These are phyloP conservation scores for Aegilops sharonensis DNA, from an alignment of 176 grass and related monocot species.

Conservation along the genomic window DNA sequence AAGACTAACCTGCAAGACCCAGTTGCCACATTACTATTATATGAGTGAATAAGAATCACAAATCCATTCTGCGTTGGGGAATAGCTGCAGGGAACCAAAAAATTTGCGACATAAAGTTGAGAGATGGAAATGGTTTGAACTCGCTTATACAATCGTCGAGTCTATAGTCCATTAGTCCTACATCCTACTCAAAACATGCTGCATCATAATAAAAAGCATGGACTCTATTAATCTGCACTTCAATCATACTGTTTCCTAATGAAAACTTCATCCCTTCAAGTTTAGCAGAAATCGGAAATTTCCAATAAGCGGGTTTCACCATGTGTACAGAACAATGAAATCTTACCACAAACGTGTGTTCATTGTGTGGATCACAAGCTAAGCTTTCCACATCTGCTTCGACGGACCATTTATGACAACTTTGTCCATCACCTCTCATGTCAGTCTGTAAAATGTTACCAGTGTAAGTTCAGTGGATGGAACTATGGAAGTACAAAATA, in stretches of 20 bases:
- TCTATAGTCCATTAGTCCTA: no score
- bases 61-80: no score
- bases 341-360: constrained; percentile 66
- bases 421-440: constrained; percentile 66
- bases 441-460: constrained; percentile 65
- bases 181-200: no score
- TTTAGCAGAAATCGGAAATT: constrained; percentile 3
- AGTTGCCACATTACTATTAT: neutral
- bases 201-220: neutral
- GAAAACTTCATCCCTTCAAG: neutral
- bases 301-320: neutral
- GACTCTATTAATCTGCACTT: neutral
- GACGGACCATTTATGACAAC: constrained; percentile 69
- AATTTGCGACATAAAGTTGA: no score
- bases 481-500: neutral
- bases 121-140: no score
- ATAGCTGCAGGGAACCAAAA: no score
- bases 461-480: constrained; percentile 1
- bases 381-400: constrained; percentile 84
- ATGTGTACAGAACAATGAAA: constrained; percentile 1
- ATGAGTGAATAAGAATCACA: neutral
- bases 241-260: neutral
- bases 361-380: constrained; percentile 89
- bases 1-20: constrained; percentile 73
- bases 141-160: no score